phyloP scores from a whole-genome alignment of 306 rosid species.

The Malus asiatica region DNA sequence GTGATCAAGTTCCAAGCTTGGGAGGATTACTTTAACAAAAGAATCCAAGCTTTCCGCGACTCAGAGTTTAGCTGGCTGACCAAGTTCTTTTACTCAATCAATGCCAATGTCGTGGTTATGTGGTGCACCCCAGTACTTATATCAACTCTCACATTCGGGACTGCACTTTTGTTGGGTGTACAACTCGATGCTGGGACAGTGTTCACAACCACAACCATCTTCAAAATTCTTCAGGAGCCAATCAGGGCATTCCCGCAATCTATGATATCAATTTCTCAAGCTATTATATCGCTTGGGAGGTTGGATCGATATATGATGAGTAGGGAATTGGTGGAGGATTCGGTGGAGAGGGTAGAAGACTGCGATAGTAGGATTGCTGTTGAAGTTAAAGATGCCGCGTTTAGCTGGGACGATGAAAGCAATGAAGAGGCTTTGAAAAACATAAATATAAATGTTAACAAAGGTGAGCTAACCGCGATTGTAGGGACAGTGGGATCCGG shows the following conservation, averaged over 20 bases:
- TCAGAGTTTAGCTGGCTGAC: constrained; percentile 73
- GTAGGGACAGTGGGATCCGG: constrained; percentile 95
- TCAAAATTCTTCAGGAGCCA: constrained; percentile 88
- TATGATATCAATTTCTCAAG: constrained; percentile 85
- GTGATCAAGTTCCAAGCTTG: constrained; percentile 98
- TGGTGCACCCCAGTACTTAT: constrained; percentile 68
- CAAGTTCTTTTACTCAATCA: constrained; percentile 69
- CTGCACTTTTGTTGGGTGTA: constrained; percentile 62
- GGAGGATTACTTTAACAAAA: constrained; percentile 82
- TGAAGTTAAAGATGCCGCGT: constrained; percentile 56
- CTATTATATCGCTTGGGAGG: constrained; percentile 80
- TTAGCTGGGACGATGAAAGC: constrained; percentile 86
- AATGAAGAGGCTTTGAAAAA: constrained; percentile 45
- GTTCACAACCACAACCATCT: constrained; percentile 80
- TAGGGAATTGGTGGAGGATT: constrained; percentile 43
- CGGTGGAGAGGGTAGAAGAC: constrained; percentile 55
- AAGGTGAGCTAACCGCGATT: constrained; percentile 74
- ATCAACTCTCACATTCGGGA: constrained; percentile 69
- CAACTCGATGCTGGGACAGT: constrained; percentile 83
- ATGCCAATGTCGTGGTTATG: constrained; percentile 50
- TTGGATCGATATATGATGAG: constrained; percentile 75
- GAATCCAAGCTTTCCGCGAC: constrained; percentile 47
- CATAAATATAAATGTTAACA: constrained; percentile 48
- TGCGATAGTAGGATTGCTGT: constrained; percentile 47
- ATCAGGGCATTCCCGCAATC: constrained; percentile 87